phyloP scores from a whole-genome alignment of 2,329 filamentous ascomycete species.

The Cephalotrichum gorgonifer region DNA sequence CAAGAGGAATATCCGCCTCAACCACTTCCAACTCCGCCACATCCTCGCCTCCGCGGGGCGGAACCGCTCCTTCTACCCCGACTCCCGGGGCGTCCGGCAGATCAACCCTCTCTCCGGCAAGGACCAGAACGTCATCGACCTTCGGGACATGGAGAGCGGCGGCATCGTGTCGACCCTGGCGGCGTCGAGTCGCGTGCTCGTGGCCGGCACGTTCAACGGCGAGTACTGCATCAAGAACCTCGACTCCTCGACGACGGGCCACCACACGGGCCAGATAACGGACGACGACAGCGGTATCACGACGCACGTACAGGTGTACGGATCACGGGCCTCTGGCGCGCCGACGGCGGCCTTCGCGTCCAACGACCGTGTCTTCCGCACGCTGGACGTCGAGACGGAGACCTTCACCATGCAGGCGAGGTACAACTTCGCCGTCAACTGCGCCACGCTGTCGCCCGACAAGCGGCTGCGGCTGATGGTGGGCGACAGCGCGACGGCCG shows the following conservation, averaged over 20 bases:
- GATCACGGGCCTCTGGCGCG: slow-evolving; percentile 36
- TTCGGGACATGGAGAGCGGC: slow-evolving; percentile 26
- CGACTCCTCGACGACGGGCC: slow-evolving; percentile 24
- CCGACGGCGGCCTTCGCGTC: slow-evolving; percentile 51
- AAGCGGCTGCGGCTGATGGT: slow-evolving; percentile 62
- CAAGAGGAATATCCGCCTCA: slow-evolving; percentile 35
- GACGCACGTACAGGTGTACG: slow-evolving; percentile 52
- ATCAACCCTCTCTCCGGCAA: slow-evolving; percentile 39
- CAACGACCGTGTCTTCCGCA: slow-evolving; percentile 49
- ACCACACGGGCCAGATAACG: slow-evolving; percentile 36
- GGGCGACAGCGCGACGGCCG: slow-evolving; percentile 54
- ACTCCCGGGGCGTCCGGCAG: slow-evolving; percentile 35
- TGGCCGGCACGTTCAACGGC: slow-evolving; percentile 49
- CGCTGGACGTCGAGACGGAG: slow-evolving; percentile 49
- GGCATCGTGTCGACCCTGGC: slow-evolving; percentile 38
- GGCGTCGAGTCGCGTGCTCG: slow-evolving; percentile 41
- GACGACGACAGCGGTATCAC: slow-evolving; percentile 44
- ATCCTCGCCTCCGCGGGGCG: slow-evolving; percentile 46
- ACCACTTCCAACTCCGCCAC: slow-evolving; percentile 59
- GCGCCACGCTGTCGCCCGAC: slow-evolving; percentile 61
- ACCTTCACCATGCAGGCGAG: slow-evolving; percentile 40
- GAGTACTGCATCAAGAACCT: slow-evolving; percentile 41
- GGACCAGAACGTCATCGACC: slow-evolving; percentile 32
- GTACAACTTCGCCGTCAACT: slow-evolving; percentile 59
- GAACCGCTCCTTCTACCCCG: slow-evolving; percentile 47